Evolutionary conservation across 2,329 filamentous ascomycete genomes (phyloP).

Genomic region (Fusarium nelsonii): DNA sequence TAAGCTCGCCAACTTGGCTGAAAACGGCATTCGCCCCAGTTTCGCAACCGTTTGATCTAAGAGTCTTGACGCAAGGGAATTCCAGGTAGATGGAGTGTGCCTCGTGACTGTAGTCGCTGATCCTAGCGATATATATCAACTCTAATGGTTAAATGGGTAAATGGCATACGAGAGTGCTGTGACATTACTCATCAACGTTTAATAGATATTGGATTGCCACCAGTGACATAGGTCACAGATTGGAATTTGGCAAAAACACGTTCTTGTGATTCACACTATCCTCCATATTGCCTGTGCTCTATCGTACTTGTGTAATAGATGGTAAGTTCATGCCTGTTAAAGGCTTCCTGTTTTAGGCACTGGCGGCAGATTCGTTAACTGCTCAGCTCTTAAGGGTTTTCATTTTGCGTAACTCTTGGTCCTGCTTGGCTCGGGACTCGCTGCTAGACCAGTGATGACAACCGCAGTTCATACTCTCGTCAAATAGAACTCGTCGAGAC

Average conservation of each 20-base stretch:
- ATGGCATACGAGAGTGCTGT: background rate
- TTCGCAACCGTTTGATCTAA: constrained; percentile 10
- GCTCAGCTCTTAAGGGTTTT: too few species aligned
- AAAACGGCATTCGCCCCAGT: constrained; percentile 1
- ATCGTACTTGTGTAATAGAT: background rate
- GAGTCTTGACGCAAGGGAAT: constrained; percentile 19
- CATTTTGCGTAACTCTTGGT: background rate
- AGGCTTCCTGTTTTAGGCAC: background rate
- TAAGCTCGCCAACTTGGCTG: background rate
- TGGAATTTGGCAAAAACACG: background rate
- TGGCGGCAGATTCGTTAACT: too few species aligned
- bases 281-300: background rate
- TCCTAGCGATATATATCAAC: background rate
- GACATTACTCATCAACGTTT: background rate
- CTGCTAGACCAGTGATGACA: too few species aligned
- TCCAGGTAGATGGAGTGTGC: constrained; percentile 20
- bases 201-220: background rate
- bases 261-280: background rate
- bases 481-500: background rate
- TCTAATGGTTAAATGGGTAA: background rate
- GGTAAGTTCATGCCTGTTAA: background rate
- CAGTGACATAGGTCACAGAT: too few species aligned
- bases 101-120: background rate
- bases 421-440: background rate
- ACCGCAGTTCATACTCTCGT: background rate